Evolutionary conservation across 108 stramenopile species (phyloP).

Genomic region (Discostella pseudostelligera): DNA sequence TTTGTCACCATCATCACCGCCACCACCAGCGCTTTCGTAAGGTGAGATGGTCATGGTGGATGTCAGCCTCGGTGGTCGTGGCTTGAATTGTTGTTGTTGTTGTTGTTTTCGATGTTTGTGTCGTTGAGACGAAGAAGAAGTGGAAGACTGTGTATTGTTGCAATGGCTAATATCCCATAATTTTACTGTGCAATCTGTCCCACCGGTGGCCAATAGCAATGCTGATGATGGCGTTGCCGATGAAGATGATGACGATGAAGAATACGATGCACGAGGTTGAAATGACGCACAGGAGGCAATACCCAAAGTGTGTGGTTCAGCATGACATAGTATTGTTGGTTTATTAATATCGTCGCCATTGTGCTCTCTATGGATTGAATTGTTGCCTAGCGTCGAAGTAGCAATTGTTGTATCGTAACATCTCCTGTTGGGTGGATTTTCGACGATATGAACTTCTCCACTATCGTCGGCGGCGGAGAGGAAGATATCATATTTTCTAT

Average conservation of each 20-base stretch:
- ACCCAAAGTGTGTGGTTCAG: slow-evolving; percentile 48
- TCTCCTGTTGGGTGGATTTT: slow-evolving; percentile 14
- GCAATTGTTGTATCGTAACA: too few relatives aligned
- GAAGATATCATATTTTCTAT: slow-evolving; percentile 16
- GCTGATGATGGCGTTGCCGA: too few relatives aligned
- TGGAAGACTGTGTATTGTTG: not conserved
- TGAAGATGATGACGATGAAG: too few relatives aligned
- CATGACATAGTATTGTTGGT: slow-evolving; percentile 48
- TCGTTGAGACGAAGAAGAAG: not conserved
- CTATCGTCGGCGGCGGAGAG: slow-evolving; percentile 69
- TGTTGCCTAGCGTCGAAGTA: slow-evolving; percentile 7
- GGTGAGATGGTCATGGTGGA: slow-evolving; percentile 44
- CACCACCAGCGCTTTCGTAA: slow-evolving; percentile 17
- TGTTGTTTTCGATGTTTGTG: not conserved
- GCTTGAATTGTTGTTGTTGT: too few relatives aligned
- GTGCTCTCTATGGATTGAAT: not conserved
- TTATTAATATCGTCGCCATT: not conserved
- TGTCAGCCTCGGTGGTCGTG: slow-evolving; percentile 28
- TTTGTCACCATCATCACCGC: slow-evolving; percentile 45
- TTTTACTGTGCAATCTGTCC: slow-evolving; percentile 75
- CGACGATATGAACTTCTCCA: slow-evolving; percentile 59
- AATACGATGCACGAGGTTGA: slow-evolving; percentile 48
- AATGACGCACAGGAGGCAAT: slow-evolving; percentile 62
- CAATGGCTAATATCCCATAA: slow-evolving; percentile 68
- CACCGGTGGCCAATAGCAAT: slow-evolving; percentile 55